A percentile compares a stretch with the other conserved stretches of the same genome.
These are phyloP conservation scores for Physaria fendleri DNA, from an alignment of 345 rosid species.

Conservation along the genomic window DNA sequence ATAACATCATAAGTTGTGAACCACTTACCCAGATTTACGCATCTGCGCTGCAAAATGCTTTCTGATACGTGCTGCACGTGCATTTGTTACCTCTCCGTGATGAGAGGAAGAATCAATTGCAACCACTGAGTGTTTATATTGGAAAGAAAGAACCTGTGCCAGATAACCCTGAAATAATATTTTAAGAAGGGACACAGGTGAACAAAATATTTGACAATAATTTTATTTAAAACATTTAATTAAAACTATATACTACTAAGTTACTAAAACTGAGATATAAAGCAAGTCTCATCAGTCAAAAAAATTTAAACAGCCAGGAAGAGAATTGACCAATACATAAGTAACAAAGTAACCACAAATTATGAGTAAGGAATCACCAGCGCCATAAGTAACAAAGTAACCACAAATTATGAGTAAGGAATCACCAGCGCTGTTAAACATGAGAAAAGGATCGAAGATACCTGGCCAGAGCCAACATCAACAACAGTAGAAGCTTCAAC, in stretches of 20 bases:
- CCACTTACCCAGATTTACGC: conserved; percentile 60
- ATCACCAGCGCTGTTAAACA: background rate
- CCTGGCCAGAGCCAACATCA: conserved; percentile 98
- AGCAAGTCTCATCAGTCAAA: background rate
- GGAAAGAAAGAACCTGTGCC: conserved; percentile 86
- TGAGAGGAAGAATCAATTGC: conserved; percentile 88
- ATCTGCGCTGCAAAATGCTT: conserved; percentile 68
- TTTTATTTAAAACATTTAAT: background rate
- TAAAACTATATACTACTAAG: background rate
- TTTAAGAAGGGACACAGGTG: conserved; percentile 17
- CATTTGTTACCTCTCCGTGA: conserved; percentile 70
- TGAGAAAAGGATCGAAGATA: conserved; percentile 17
- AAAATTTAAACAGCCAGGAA: background rate
- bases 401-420: background rate
- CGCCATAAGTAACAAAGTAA: background rate
- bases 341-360: background rate
- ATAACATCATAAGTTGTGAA: background rate
- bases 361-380: background rate
- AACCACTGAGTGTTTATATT: conserved; percentile 66
- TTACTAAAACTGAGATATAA: background rate
- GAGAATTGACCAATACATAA: background rate
- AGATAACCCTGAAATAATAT: conserved; percentile 65
- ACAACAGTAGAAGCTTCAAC: conserved; percentile 53
- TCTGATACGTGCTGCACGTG: conserved; percentile 80
- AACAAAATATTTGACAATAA: conserved; percentile 1